Evolutionary conservation across 1,284 basidiomycete species (phyloP).

Genomic region (Austroboletus niveus): DNA sequence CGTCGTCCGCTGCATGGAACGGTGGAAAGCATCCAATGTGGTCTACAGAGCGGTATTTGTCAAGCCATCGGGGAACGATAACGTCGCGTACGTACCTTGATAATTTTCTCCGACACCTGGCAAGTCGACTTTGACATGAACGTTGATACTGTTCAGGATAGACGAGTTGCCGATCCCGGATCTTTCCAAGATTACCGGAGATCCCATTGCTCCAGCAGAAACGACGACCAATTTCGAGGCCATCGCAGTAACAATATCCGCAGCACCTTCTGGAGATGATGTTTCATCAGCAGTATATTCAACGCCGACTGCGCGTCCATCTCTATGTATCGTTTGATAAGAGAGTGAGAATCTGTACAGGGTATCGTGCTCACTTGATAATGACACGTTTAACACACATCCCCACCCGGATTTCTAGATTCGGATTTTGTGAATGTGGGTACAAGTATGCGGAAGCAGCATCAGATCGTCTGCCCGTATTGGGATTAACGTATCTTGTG

Average conservation of each 20-base stretch:
- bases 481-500: neutral
- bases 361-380: neutral
- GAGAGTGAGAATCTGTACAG: neutral
- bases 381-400: slow-evolving; percentile 42
- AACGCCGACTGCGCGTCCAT: slow-evolving; percentile 17
- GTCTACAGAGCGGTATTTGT: slow-evolving; percentile 28
- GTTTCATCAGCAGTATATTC: slow-evolving; percentile 34
- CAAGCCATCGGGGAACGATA: neutral
- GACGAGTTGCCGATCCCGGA: slow-evolving; percentile 43
- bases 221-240: slow-evolving; percentile 13
- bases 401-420: slow-evolving; percentile 37
- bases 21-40: slow-evolving; percentile 39
- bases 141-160: slow-evolving; percentile 39
- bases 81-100: slow-evolving; percentile 33
- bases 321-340: slow-evolving; percentile 1
- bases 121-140: slow-evolving; percentile 44
- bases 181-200: slow-evolving; percentile 22
- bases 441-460: slow-evolving; percentile 25
- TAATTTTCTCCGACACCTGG: slow-evolving; percentile 55
- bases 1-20: slow-evolving; percentile 39
- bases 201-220: slow-evolving; percentile 21
- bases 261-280: neutral
- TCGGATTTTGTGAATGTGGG: slow-evolving; percentile 31
- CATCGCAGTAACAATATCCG: neutral
- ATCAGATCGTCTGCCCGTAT: neutral